Percentiles rank a stretch among this genome's conserved stretches.
These are phyloP conservation scores for Geotrichum candidum DNA, from an alignment of 1,139 yeast genomes.

Conservation along the genomic window DNA sequence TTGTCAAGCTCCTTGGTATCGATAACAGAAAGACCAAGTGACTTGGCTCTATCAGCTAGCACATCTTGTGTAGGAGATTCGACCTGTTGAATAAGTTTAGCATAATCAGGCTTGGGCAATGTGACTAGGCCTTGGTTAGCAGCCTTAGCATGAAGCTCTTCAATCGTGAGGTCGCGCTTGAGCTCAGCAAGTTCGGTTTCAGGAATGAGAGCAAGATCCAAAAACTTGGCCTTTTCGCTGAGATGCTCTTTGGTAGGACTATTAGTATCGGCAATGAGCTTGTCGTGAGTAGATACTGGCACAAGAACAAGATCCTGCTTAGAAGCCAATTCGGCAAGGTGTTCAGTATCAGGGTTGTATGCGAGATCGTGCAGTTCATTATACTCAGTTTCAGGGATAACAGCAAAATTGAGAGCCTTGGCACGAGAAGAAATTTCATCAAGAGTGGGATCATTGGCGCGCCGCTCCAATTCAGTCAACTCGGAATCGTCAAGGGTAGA, in stretches of 20 bases:
- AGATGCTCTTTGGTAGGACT: conserved; percentile 32
- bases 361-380: not conserved
- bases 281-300: conserved; percentile 5
- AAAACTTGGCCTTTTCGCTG: conserved; percentile 14
- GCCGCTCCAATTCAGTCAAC: conserved; percentile 12
- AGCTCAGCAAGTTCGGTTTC: not conserved
- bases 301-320: conserved; percentile 6
- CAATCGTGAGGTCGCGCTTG: conserved; percentile 22
- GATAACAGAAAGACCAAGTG: conserved; percentile 26
- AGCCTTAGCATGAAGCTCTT: conserved; percentile 40
- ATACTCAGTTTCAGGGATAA: conserved; percentile 7
- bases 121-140: conserved; percentile 31
- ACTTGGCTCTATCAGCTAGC: conserved; percentile 24
- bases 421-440: conserved; percentile 13
- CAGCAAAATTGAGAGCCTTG: not conserved
- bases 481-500: conserved; percentile 29
- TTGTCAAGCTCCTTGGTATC: conserved; percentile 32
- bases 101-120: conserved; percentile 11
- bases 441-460: conserved; percentile 17
- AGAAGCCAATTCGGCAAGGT: conserved; percentile 22
- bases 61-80: conserved; percentile 14
- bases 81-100: conserved; percentile 11
- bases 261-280: conserved; percentile 18
- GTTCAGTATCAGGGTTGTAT: conserved; percentile 13
- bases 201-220: conserved; percentile 14